Evolutionary conservation across 2,329 filamentous ascomycete species (phyloP).

Genomic region (Aureobasidium leucospermi): DNA sequence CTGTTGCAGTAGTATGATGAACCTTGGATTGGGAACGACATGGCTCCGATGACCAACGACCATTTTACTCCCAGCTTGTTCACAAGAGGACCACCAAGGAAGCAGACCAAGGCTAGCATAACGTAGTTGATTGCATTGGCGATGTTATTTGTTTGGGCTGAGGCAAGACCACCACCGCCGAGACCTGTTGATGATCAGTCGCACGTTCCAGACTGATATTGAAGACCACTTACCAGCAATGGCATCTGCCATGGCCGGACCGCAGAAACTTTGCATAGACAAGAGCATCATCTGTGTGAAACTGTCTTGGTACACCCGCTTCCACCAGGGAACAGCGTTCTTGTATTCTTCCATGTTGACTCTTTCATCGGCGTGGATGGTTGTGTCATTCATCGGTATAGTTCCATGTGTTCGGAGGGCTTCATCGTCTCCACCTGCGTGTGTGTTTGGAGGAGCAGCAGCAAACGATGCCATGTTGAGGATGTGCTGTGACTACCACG

Average conservation of each 20-base stretch:
- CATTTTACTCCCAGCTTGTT: conserved; percentile 14
- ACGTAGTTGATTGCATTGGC: conserved; percentile 3
- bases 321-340: conserved; percentile 33
- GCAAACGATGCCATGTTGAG: conserved; percentile 25
- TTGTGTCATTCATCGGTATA: conserved; percentile 20
- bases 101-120: conserved; percentile 10
- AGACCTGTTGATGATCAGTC: conserved; percentile 1
- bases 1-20: conserved; percentile 14
- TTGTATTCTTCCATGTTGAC: conserved; percentile 33
- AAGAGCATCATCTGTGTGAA: conserved; percentile 44
- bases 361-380: conserved; percentile 22
- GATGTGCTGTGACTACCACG: neutral
- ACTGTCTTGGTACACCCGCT: conserved; percentile 40
- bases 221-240: neutral
- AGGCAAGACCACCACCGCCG: conserved; percentile 12
- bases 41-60: conserved; percentile 9
- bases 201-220: neutral
- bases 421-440: conserved; percentile 26
- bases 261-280: conserved; percentile 34
- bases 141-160: conserved; percentile 9
- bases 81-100: conserved; percentile 9
- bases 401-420: conserved; percentile 24
- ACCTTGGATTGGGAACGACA: conserved; percentile 11
- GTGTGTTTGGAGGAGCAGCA: conserved; percentile 27
- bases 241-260: conserved; percentile 13